Base-by-base conservation (phyloP, 2,329 filamentous ascomycete genomes). In the Phialophora tarda region DNA sequence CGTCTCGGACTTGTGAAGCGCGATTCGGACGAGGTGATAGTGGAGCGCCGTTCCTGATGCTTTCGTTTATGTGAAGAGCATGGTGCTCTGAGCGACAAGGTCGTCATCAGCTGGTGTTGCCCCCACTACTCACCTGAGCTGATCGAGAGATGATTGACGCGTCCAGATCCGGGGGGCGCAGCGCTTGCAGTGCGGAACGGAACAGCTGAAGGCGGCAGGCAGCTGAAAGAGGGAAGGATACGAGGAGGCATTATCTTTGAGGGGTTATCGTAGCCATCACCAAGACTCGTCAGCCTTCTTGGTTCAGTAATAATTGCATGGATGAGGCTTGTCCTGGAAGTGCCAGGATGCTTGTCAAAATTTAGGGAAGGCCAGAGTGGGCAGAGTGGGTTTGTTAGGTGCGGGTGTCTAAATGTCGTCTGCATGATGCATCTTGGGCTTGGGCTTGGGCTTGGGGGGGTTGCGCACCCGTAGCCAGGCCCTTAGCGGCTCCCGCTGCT, bases 131-230 rank as follows among this genome's bases (percentile, higher is more conserved):
- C 50, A 58, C 47, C 54, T 62, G 38, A 23, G 44, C 32, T 53
- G 53, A 59, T 62, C 38, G 51, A 65, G 63, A 61, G 59, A 59
- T 51, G 54, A 62, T 66, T 66, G 63, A 66, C 63, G 59, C 59
- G 59, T 62, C 41, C 24, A 48, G 53, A 62, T 44, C 21, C 24
- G 59, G 56, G 58, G 63, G 58, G 63, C 63, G 63, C 63, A 66
- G 63, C 50, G 26, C 38, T 30, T 62, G 63, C 53, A 53, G 51
- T 26, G 44, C 23, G 47, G 44, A 8, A 51, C 24, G 8, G 21
- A 11, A 38, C 32, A 41, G 21, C 50, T 58, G 59, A 57, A 47
- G 32, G 10, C 12, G 17, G 6, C 7, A 32, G 47, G 41, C 21
- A 44, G 50, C 17, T 50, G 50, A 54, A 61, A 8, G 38, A 38